These are phyloP conservation scores for Xanthoparmelia taractica DNA, from an alignment of 495 filamentous ascomycete genomes.

Conservation along the genomic window DNA sequence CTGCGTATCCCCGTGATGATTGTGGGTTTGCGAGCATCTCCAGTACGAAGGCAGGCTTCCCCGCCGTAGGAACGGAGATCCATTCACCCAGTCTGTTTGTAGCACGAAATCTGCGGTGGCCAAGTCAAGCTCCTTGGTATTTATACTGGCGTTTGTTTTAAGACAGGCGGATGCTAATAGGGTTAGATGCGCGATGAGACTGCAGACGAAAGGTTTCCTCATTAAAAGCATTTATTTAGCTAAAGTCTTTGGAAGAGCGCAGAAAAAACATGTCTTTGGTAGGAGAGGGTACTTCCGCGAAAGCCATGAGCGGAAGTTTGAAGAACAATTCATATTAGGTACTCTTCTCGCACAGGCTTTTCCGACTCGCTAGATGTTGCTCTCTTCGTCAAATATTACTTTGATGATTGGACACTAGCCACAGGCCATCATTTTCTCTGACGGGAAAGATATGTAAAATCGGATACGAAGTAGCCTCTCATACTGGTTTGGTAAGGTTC, in stretches of 20 bases:
- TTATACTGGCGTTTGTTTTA: no score
- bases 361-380: constrained; percentile 1
- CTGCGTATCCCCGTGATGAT: no score
- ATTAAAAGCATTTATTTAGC: no score
- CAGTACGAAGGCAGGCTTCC: no score
- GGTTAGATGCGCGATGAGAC: no score
- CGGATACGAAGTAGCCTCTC: not conserved
- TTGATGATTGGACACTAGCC: not conserved
- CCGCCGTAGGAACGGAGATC: no score
- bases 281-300: not conserved
- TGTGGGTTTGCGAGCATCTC: no score
- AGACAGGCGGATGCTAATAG: no score
- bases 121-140: no score
- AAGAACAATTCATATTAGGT: not conserved
- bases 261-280: not conserved
- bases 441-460: not conserved
- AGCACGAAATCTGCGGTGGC: no score
- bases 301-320: not conserved
- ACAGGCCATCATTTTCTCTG: not conserved
- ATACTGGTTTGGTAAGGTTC: not conserved
- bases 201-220: no score
- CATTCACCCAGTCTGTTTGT: no score
- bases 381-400: not conserved
- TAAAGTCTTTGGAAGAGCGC: not conserved
- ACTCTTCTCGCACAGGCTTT: not conserved